A percentile compares a stretch with the other conserved stretches of the same genome.
These are phyloP conservation scores for Irpex lacteus DNA, from an alignment of 1,284 basidiomycete species.

Conservation along the genomic window DNA sequence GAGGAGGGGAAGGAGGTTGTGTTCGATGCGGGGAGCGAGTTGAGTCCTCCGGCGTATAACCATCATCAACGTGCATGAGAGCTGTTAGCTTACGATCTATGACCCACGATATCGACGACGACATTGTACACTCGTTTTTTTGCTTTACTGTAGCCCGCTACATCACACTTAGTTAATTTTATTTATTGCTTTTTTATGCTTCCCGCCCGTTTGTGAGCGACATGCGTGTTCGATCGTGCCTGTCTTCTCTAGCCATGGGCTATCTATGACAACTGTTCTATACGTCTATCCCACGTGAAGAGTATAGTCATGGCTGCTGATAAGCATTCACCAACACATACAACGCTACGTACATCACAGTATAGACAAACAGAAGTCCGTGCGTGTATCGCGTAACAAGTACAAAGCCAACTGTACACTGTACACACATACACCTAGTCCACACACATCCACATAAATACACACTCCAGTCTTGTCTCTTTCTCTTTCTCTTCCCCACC, in stretches of 20 bases:
- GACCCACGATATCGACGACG: background rate
- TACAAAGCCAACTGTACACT: background rate
- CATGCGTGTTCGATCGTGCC: too few species aligned
- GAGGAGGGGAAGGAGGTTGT: slow-evolving; percentile 5
- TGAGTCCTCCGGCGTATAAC: background rate
- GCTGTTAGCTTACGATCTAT: background rate
- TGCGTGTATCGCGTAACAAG: too few species aligned
- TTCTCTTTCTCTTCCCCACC: background rate
- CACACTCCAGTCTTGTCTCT: background rate
- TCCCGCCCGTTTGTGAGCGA: background rate
- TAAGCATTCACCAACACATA: too few species aligned
- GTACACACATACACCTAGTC: background rate
- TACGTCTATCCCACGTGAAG: too few species aligned
- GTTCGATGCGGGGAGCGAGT: slow-evolving; percentile 4
- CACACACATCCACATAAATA: background rate
- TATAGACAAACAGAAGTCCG: too few species aligned
- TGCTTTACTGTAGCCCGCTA: background rate
- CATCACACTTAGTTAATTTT: background rate
- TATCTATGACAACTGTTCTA: too few species aligned
- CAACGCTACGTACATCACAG: too few species aligned
- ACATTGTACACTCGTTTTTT: background rate
- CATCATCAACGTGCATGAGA: background rate
- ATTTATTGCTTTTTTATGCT: background rate
- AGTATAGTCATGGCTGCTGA: too few species aligned
- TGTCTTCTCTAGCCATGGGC: too few species aligned